Evolutionary conservation across 768 basidiomycete species (phyloP), one percentile per base, ranked within the genome.

Genomic region (Kwoniella sp.): DNA sequence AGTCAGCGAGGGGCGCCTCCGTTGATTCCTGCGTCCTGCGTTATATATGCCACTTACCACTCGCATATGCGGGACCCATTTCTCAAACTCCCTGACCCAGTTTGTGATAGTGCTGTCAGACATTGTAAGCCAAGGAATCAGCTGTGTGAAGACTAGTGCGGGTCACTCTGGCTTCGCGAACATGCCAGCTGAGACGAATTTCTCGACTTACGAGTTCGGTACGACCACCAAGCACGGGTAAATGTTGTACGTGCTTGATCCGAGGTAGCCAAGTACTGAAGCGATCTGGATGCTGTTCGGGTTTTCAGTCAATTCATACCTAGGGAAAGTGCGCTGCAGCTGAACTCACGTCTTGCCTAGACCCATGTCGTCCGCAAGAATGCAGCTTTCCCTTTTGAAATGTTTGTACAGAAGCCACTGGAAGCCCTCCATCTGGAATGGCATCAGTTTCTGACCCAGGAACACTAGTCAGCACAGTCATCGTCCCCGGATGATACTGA

Each of bases 281-380:
- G 88, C 88, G 55, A 97, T 89, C 75, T 96, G 94, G 1, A 97
- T 91, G 0, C 94, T 98, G 83, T 92, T 17, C 4, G 59, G 90
- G 89, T 92, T 66, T 23, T 9, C 5, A 41, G 64, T 52, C 57
- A 68, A 53, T 37, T 47, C 25, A 37, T 34, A 69, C 34, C 34
- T 34, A n/a, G n/a, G n/a, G n/a, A n/a, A n/a, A n/a, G n/a, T n/a
- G n/a, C n/a, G n/a, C n/a, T n/a, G n/a, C 34, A 34, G 34, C 41
- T 45, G 15, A 17, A 20, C 76, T 58, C 20, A 81, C 79, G 81
- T 82, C 61, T 82, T 82, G 9, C 81, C 79, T 34, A 74, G 82
- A 64, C 93, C 93, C 96, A 99, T 98, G 80, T 98, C 96, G 77
- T 99, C 96, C 2, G 96, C 95, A 23, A 98, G 85, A 51, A 82